A percentile compares a stretch with the other conserved stretches of the same genome.
Conservation (phyloP, 352 stramenopile species). For the Phytophthora capsici region DNA sequence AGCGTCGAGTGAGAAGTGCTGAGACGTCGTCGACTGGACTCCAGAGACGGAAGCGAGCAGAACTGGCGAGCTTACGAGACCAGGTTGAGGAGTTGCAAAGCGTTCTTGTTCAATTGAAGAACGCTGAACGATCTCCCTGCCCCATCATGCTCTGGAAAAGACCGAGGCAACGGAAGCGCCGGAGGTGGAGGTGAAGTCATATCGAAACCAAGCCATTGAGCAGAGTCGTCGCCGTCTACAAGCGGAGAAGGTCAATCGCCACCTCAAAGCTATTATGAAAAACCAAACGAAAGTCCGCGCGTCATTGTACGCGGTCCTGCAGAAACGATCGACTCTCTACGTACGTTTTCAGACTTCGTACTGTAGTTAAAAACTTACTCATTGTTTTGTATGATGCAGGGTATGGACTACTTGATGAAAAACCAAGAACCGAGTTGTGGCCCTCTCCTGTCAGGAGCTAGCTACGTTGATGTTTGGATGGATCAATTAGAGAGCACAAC, state of each 20-base stretch:
- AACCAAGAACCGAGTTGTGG: not conserved
- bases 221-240: constrained; percentile 19
- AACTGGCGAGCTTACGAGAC: constrained; percentile 28
- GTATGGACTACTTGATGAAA: constrained; percentile 17
- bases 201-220: constrained; percentile 10
- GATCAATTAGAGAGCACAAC: constrained; percentile 2
- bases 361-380: not conserved
- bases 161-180: not conserved
- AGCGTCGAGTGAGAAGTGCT: constrained; percentile 15
- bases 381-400: constrained; percentile 1
- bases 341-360: constrained; percentile 7
- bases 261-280: constrained; percentile 28
- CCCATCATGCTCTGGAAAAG: not conserved
- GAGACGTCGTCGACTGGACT: constrained; percentile 21
- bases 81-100: constrained; percentile 23
- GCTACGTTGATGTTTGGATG: constrained; percentile 11
- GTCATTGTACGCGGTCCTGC: constrained; percentile 6
- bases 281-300: constrained; percentile 27
- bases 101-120: constrained; percentile 22
- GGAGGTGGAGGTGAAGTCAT: constrained; percentile 1
- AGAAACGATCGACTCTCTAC: constrained; percentile 27
- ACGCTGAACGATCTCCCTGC: not conserved
- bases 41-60: constrained; percentile 23
- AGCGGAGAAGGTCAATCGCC: constrained; percentile 30
- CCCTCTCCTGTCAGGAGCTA: not conserved